phyloP scores from a whole-genome alignment of 2,329 filamentous ascomycete species.

The Xylariales sp. region DNA sequence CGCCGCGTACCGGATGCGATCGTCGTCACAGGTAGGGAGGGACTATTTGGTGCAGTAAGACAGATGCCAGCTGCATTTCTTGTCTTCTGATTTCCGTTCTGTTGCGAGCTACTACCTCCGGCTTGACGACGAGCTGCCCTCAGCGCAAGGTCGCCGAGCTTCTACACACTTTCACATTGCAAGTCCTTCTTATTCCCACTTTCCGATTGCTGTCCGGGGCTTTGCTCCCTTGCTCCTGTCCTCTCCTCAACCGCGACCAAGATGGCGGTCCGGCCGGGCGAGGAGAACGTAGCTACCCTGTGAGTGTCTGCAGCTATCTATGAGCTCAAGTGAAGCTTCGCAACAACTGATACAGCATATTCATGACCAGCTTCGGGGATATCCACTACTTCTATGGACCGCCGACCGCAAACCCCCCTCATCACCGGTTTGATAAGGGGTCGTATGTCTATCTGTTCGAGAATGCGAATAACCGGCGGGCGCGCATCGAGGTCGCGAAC shows the following conservation, averaged over 20 bases:
- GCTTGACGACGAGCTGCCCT: neutral
- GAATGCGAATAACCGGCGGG: constrained; percentile 60
- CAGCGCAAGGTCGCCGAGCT: neutral
- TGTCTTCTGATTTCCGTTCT: neutral
- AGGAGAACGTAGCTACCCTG: constrained; percentile 44
- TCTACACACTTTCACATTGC: neutral
- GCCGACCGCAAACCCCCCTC: constrained; percentile 62
- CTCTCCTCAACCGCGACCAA: neutral
- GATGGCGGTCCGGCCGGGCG: constrained; percentile 42
- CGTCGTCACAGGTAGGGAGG: no score
- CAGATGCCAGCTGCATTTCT: neutral
- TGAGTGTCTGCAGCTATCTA: constrained; percentile 21
- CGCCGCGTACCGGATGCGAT: no score
- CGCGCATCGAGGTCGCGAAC: constrained; percentile 73
- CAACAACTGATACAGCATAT: constrained; percentile 19
- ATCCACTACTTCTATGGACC: constrained; percentile 74
- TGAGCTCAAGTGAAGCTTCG: neutral
- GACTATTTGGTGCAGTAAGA: no score
- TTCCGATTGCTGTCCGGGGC: neutral
- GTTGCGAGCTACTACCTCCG: neutral
- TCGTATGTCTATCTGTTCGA: constrained; percentile 80
- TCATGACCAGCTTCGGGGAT: constrained; percentile 61
- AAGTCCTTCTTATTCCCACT: neutral
- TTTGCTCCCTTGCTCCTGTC: no score
- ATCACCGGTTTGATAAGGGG: constrained; percentile 75